A percentile compares a stretch with the other conserved stretches of the same genome.
phyloP scores from a whole-genome alignment of 495 filamentous ascomycete genomes.

The Talaromyces ruber region DNA sequence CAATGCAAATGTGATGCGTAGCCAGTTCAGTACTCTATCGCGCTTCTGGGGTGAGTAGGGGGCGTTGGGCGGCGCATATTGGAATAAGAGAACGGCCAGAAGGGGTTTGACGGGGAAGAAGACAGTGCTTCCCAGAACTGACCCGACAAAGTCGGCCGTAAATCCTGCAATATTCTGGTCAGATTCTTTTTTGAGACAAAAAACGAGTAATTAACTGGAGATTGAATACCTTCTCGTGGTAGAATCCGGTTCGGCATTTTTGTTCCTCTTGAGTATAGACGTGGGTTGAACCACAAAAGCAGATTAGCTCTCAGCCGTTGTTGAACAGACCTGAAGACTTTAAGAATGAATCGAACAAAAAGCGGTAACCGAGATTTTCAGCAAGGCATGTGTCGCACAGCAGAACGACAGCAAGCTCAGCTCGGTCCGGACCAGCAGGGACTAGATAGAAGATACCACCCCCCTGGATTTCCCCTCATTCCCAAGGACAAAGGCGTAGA shows the following conservation, averaged over 20 bases:
- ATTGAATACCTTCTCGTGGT: conserved; percentile 11
- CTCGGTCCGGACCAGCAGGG: background rate
- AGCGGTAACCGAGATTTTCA: background rate
- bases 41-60: background rate
- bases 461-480: background rate
- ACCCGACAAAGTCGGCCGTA: conserved; percentile 49
- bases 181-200: too few relatives aligned
- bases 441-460: background rate
- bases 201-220: too few relatives aligned
- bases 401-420: background rate
- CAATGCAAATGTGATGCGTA: conserved; percentile 39
- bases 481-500: background rate
- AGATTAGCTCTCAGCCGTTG: background rate
- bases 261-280: background rate
- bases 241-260: conserved; percentile 1
- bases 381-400: background rate
- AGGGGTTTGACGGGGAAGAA: conserved; percentile 52
- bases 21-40: conserved; percentile 21
- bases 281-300: background rate
- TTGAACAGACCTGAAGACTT: background rate
- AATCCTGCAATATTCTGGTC: conserved; percentile 38
- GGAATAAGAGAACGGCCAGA: conserved; percentile 48
- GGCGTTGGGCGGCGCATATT: conserved; percentile 25
- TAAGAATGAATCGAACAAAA: background rate
- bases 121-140: conserved; percentile 44